Base-by-base conservation (phyloP, 2,329 filamentous ascomycete species). In the Trichoderma aggressivum region DNA sequence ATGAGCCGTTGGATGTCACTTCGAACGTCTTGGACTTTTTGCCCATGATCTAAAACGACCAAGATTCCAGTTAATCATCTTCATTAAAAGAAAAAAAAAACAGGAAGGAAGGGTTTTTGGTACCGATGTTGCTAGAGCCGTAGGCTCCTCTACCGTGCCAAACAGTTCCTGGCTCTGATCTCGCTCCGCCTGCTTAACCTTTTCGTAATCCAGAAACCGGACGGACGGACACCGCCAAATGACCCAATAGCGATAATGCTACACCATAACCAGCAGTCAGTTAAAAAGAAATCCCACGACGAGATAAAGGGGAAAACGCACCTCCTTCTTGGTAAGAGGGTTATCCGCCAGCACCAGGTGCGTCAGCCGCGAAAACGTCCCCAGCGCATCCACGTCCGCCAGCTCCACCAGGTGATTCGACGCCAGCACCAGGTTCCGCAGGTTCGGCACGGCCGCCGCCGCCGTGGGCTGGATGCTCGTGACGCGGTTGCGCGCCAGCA, bases 161-260 rank as follows among this genome's bases (percentile, higher is more conserved):
- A 98, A 98, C 2, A 99, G 85, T 81, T 95, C 91, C 21, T 83
- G 86, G 0, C 94, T 94, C 76, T 90, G 88, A 74, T 88, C 84
- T 58, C 94, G 89, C 86, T 99, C 96, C 0, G 87, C 90, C 74
- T 96, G 89, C 82, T 94, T 97, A 63, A 99, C 94, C 82, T 97
- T 97, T 76, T 90, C 87, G 80, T 94, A 98, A 82, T 99, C 96
- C 62, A 99, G 87, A 82, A 97, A 98, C 58, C 95, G 91, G 56
- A 99, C 90, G 5, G 86, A 87, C 1, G 94, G 94, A 79, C 92
- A 93, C 74, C 91, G 89, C 92, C 93, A 98, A 72, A 99, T 88
- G 32, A 97, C 85, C 91, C 93, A 99, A 80, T 92, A 91, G 67
- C 96, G 91, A 84, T 98, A 99, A 82, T 98, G 85, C 94, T 98